A percentile compares a stretch with the other conserved stretches of the same genome.
phyloP scores from a whole-genome alignment of 495 filamentous ascomycete genomes.

The Pseudoneurospora amorphoporcata region DNA sequence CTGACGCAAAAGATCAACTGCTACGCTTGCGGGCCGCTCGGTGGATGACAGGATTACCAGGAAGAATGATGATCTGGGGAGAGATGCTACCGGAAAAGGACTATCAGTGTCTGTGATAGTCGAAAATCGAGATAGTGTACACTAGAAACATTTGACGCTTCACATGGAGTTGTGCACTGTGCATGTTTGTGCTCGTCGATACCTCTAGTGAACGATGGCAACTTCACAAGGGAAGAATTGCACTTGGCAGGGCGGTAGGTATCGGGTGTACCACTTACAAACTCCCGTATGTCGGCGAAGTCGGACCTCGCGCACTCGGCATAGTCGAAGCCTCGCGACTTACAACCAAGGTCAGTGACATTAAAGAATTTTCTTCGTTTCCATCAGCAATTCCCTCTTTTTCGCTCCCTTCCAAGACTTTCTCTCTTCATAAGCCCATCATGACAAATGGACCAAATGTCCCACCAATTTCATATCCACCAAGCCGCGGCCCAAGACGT shows the following conservation, averaged over 20 bases:
- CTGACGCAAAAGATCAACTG: neutral
- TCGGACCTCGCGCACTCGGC: neutral
- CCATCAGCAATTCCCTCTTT: neutral
- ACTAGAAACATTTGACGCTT: neutral
- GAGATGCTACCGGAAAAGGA: neutral
- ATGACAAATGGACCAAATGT: neutral
- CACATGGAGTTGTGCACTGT: neutral
- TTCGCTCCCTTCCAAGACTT: neutral
- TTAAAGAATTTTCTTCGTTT: neutral
- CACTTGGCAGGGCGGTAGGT: neutral
- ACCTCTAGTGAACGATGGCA: neutral
- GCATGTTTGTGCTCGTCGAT: neutral
- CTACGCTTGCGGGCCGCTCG: neutral
- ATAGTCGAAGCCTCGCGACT: neutral
- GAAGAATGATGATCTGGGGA: neutral
- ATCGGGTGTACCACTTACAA: neutral
- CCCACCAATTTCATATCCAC: neutral
- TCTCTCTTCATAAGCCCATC: neutral
- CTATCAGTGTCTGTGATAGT: neutral
- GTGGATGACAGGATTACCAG: neutral
- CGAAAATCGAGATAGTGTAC: neutral
- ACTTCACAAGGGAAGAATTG: neutral
- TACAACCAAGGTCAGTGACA: neutral
- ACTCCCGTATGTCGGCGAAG: neutral
- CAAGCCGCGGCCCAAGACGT: neutral